phyloP scores from a whole-genome alignment of 768 basidiomycete species.

The Naganishia vaughanmartiniae region DNA sequence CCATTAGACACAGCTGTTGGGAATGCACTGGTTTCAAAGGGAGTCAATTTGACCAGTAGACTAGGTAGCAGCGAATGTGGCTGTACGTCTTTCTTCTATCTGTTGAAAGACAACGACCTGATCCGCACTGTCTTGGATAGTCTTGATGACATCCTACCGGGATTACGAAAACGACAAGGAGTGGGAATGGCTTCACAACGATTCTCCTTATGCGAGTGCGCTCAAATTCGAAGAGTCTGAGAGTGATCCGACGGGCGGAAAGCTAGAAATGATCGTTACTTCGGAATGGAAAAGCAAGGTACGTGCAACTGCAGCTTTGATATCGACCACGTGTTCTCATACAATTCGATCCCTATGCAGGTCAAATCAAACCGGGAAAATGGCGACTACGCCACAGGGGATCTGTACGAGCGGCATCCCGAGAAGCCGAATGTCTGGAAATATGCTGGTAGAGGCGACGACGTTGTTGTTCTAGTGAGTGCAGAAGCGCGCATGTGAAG shows the following conservation, averaged over 20 bases:
- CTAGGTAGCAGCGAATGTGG: slow-evolving; percentile 53
- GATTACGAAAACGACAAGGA: slow-evolving; percentile 58
- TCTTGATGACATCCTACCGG: slow-evolving; percentile 55
- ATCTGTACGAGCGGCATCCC: slow-evolving; percentile 59
- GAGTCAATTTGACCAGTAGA: slow-evolving; percentile 55
- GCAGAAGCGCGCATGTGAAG: not conserved
- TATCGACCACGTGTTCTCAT: not conserved
- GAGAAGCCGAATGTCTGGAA: slow-evolving; percentile 54
- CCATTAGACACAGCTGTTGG: slow-evolving; percentile 60
- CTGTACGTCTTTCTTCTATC: slow-evolving; percentile 36
- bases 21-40: slow-evolving; percentile 55
- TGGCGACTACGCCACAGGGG: slow-evolving; percentile 60
- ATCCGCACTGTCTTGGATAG: slow-evolving; percentile 28
- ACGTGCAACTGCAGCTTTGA: slow-evolving; percentile 15
- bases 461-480: slow-evolving; percentile 56
- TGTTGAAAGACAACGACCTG: not conserved
- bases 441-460: slow-evolving; percentile 59
- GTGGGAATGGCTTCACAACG: slow-evolving; percentile 60
- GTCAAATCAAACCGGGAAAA: slow-evolving; percentile 56
- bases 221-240: slow-evolving; percentile 47
- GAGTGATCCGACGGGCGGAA: slow-evolving; percentile 36
- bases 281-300: slow-evolving; percentile 59
- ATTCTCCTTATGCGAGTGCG: slow-evolving; percentile 41
- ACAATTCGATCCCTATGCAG: slow-evolving; percentile 34
- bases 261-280: slow-evolving; percentile 58